Evolutionary conservation across 345 rosid genomes (phyloP), one percentile per base, ranked within the genome.

Genomic region (Heritiera littoralis): DNA sequence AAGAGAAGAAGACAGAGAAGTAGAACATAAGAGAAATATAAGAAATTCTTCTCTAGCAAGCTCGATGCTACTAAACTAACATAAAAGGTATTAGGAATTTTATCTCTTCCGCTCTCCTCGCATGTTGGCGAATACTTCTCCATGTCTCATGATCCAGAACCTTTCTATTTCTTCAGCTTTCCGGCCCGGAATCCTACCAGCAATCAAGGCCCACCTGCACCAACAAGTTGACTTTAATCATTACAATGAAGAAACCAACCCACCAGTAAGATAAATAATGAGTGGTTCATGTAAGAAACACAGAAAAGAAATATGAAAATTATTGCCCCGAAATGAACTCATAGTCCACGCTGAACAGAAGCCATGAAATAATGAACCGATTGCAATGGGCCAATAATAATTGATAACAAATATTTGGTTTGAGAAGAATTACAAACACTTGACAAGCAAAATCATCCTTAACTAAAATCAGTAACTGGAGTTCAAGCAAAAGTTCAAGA

Each of bases 141-240:
- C 72, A 13, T 87, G 84, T 71, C 79, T 85, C 90, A 87, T 87
- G 48, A 87, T 80, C 90, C 90, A 87, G 77, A 83, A 85, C 85
- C 90, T 85, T 83, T 87, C 90, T 79, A 85, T 84, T 81, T 87
- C 90, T 60, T 84, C 88, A 6, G 86, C 84, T 67, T 78, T 85
- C 5, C 86, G 78, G 5, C 88, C 88, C 0, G 90, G 88, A 76
- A 87, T 69, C 63, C 90, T 66, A 6, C 88, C 90, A 1, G 88
- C 88, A 12, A 87, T 87, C 77, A 87, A 80, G 56, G 48, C 83
- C 90, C 90, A 87, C 76, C 88, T 87, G 80, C 20, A 46, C 5
- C 3, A 30, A 54, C 32, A 4, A 65, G 38, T 43, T 43, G 48
- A 76, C 28, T 20, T 43, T 58, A 5, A 74, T 15, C 5, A 40